Conservation (phyloP, 495 filamentous ascomycete species). For the Penicillium silybi region DNA sequence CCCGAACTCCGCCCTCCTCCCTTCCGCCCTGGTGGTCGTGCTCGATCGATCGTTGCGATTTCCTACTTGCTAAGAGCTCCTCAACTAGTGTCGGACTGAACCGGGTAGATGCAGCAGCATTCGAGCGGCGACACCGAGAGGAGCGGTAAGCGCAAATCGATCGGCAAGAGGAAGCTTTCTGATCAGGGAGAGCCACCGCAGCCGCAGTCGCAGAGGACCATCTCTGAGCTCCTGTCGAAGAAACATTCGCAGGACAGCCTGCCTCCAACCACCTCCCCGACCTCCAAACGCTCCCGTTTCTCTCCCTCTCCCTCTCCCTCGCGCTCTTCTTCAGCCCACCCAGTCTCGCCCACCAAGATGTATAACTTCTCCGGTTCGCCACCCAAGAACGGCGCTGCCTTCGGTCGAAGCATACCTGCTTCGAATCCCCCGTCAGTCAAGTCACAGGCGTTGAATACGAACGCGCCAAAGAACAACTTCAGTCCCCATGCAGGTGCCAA, state of each 20-base stretch:
- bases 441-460: conserved; percentile 23
- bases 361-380: conserved; percentile 44
- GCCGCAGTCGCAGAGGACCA: conserved; percentile 43
- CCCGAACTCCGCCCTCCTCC: conserved; percentile 10
- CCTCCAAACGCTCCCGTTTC: conserved; percentile 41
- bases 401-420: conserved; percentile 22
- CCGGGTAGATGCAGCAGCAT: conserved; percentile 48
- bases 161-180: conserved; percentile 46
- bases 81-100: conserved; percentile 24
- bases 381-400: conserved; percentile 27
- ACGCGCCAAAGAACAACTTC: conserved; percentile 35
- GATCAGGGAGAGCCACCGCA: conserved; percentile 37
- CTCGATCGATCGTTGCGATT: conserved; percentile 9
- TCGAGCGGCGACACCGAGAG: conserved; percentile 41
- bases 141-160: conserved; percentile 48
- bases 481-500: conserved; percentile 58
- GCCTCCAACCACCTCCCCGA: conserved; percentile 21
- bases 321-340: conserved; percentile 8
- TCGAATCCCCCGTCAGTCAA: conserved; percentile 13
- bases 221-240: conserved; percentile 46
- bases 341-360: conserved; percentile 38
- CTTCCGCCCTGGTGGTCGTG: conserved; percentile 11
- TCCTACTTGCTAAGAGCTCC: conserved; percentile 3
- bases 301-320: conserved; percentile 28
- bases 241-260: conserved; percentile 18